Percentiles rank a stretch among this genome's conserved stretches.
Conservation (phyloP, 768 basidiomycete genomes). For the Clitopilus hobsonii region DNA sequence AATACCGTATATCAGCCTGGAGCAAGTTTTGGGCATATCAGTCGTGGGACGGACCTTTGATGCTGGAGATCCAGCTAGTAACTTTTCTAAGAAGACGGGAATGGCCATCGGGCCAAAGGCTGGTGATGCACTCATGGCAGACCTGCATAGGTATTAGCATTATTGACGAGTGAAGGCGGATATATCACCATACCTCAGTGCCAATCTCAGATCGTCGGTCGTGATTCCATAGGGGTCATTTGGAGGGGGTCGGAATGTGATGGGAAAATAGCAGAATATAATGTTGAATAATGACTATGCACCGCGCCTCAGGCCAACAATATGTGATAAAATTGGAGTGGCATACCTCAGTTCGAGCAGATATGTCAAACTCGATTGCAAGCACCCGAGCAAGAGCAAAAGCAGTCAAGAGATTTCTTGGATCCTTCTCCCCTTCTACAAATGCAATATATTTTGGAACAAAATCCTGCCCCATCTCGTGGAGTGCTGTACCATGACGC, state of each 20-base stretch:
- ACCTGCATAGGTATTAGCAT: constrained; percentile 28
- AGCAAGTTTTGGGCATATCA: constrained; percentile 9
- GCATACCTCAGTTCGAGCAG: constrained; percentile 67
- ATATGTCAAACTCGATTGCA: constrained; percentile 82
- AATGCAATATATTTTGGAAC: constrained; percentile 69
- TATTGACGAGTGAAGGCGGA: background rate
- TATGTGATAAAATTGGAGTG: background rate
- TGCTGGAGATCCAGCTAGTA: constrained; percentile 71
- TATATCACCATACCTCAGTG: constrained; percentile 52
- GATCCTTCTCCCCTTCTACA: constrained; percentile 97
- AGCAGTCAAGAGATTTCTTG: constrained; percentile 84
- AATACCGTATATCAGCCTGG: background rate
- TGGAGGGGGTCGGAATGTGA: constrained; percentile 91
- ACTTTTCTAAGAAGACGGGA: constrained; percentile 88
- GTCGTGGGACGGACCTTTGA: too few species aligned
- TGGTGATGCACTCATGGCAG: constrained; percentile 74
- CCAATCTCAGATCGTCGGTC: constrained; percentile 73
- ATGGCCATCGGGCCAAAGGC: constrained; percentile 81
- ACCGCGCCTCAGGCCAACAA: background rate
- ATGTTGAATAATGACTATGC: constrained; percentile 85
- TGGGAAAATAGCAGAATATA: constrained; percentile 97
- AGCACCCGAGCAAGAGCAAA: constrained; percentile 88
- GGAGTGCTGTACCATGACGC: constrained; percentile 46
- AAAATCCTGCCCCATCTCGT: constrained; percentile 68
- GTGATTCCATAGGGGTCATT: constrained; percentile 93